Conservation (phyloP, 179 eudicot species). For the Spinacia oleracea region DNA sequence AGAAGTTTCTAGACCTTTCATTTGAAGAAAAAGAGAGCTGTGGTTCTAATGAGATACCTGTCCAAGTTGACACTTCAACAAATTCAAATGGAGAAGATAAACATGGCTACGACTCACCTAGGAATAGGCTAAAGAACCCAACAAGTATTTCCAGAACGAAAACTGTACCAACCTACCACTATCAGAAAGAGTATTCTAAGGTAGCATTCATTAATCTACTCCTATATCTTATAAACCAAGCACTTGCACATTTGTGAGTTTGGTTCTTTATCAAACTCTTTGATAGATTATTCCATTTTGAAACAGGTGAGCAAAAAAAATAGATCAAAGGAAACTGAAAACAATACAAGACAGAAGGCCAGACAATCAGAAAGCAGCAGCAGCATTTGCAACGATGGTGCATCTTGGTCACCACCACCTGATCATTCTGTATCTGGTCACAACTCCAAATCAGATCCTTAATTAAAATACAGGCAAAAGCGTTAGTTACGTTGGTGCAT, state of each 20-base stretch:
- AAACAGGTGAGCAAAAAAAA: constrained; percentile 40
- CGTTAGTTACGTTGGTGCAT: not conserved
- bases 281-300: not conserved
- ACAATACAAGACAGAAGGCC: constrained; percentile 32
- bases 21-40: constrained; percentile 81
- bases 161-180: constrained; percentile 46
- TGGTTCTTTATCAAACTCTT: not conserved
- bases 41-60: constrained; percentile 75
- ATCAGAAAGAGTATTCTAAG: constrained; percentile 42
- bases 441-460: constrained; percentile 25
- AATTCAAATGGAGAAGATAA: constrained; percentile 25
- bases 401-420: constrained; percentile 15
- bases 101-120: constrained; percentile 25
- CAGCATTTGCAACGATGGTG: constrained; percentile 26
- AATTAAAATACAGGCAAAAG: not conserved
- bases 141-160: constrained; percentile 57
- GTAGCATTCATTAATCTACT: constrained; percentile 18
- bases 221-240: not conserved
- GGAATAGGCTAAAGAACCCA: constrained; percentile 42
- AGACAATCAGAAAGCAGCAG: constrained; percentile 28
- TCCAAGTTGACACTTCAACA: constrained; percentile 33
- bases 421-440: constrained; percentile 23
- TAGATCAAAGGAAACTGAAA: constrained; percentile 30
- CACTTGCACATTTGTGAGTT: not conserved
- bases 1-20: constrained; percentile 41